Conservation (phyloP, 495 filamentous ascomycete genomes). For the Staphylotrichum longicolle region DNA sequence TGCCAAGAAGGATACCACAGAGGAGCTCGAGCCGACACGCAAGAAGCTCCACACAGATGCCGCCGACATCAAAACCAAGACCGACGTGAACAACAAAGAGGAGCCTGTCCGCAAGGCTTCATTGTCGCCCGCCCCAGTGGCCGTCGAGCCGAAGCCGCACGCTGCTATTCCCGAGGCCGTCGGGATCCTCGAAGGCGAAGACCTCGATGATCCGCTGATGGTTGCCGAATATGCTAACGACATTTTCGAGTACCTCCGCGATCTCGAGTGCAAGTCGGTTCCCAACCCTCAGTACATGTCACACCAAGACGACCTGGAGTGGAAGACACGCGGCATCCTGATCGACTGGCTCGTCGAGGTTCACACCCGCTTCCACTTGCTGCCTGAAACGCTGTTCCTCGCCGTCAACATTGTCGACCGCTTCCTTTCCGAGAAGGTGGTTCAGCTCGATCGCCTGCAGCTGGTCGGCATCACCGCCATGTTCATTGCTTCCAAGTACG, state of each 20-base stretch:
- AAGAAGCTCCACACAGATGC: conserved; percentile 48
- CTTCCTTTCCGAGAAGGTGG: conserved; percentile 89
- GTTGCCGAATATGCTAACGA: conserved; percentile 95
- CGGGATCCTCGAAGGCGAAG: conserved; percentile 76
- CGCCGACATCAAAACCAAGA: conserved; percentile 33
- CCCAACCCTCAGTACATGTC: conserved; percentile 94
- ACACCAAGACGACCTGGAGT: conserved; percentile 89
- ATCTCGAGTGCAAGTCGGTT: conserved; percentile 77
- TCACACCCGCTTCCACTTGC: conserved; percentile 91
- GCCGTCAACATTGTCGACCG: conserved; percentile 98
- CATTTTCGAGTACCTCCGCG: conserved; percentile 93
- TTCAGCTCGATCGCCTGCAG: conserved; percentile 91
- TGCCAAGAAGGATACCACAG: conserved; percentile 57
- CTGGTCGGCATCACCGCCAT: conserved; percentile 96
- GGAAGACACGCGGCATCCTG: conserved; percentile 97
- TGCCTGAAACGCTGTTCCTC: conserved; percentile 97
- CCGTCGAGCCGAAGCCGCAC: conserved; percentile 9
- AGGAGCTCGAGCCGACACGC: conserved; percentile 54
- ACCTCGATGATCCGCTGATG: conserved; percentile 91
- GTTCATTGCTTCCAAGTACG: conserved; percentile 99
- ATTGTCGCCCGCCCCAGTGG: conserved; percentile 1
- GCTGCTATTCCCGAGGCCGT: conserved; percentile 51
- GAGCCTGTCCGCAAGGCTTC: conserved; percentile 29
- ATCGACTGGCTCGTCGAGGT: conserved; percentile 99
- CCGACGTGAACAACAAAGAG: conserved; percentile 47